Base-by-base conservation (phyloP, 2,329 filamentous ascomycete species). In the Ciborinia camelliae region DNA sequence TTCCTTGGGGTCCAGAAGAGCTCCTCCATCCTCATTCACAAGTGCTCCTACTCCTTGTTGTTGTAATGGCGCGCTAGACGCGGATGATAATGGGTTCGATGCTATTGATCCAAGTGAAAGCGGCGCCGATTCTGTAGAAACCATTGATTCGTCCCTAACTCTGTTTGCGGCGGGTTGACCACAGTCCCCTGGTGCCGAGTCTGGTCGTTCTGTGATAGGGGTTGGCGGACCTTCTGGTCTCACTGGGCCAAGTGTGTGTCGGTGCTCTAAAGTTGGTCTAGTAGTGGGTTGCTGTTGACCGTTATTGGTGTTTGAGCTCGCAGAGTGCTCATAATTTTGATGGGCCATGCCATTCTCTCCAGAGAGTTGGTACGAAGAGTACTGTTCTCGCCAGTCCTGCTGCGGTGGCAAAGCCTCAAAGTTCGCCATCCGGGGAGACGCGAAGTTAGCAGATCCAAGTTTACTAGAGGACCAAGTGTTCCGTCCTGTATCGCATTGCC, bases 21-120 rank as follows among this genome's bases (percentile, higher is more conserved):
- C 6, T 81, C 80, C 52, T 82, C 81, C 53, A 82, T 82, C 71
- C 79, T 82, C 70, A 76, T 72, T 65, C 71, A 67, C n/a, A 59
- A 70, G 45, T 74, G 74, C n/a, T 77, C 78, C 43, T 79, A n/a
- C 41, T 47, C 28, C 55, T 35, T 59, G 55, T 26, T 80, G 65
- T 77, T 78, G 50, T 72, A 75, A 35, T 76, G 77, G 69, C 63
- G 73, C 53, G 74, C 70, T 59, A 26, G 80, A 77, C 57, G 73
- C 74, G 5, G 79, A 77, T 67, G 75, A 77, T 53, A 79, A 71
- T n/a, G 77, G 72, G 59, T 78, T 79, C n/a, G 77, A 76, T 55
- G 73, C 75, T 62, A 80, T 75, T n/a, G 72, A 72, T 15, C 55
- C 71, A 47, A 73, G 65, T 15, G 79, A 76, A 61, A 79, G 68